phyloP scores from a whole-genome alignment of 352 stramenopile genomes.

The Chrysophaeum taylorii region DNA sequence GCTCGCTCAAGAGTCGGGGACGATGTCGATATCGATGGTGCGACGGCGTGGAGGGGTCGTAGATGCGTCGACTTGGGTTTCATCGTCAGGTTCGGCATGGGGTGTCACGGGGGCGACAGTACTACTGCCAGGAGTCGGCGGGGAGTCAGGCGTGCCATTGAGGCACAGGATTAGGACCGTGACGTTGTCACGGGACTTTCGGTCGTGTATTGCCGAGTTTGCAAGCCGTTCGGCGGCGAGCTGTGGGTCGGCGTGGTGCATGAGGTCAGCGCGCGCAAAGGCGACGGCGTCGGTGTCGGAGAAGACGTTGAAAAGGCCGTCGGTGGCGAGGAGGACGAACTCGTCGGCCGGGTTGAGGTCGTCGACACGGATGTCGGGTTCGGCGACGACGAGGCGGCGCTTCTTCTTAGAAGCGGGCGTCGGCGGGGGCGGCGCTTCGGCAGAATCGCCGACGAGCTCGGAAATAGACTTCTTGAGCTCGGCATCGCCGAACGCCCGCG shows the following conservation, averaged over 20 bases:
- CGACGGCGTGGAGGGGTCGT: too few species aligned
- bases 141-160: too few species aligned
- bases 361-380: constrained; percentile 35
- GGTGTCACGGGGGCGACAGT: too few species aligned
- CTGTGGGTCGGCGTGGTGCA: constrained; percentile 49
- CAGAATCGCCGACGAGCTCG: constrained; percentile 52
- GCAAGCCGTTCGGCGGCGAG: constrained; percentile 55
- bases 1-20: too few species aligned
- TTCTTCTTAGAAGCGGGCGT: constrained; percentile 26
- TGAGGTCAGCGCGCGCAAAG: constrained; percentile 47
- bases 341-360: constrained; percentile 62
- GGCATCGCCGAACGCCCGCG: constrained; percentile 70
- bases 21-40: too few species aligned
- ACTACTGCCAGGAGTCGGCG: too few species aligned
- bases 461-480: constrained; percentile 84
- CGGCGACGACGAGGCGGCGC: constrained; percentile 17
- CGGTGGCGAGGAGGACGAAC: constrained; percentile 92
- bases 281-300: constrained; percentile 51
- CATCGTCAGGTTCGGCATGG: too few species aligned
- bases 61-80: too few species aligned
- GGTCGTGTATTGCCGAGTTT: constrained; percentile 59
- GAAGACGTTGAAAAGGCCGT: constrained; percentile 68
- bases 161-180: constrained; percentile 58
- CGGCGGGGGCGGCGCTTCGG: constrained; percentile 36
- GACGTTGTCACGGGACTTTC: constrained; percentile 63